Evolutionary conservation across 2,329 filamentous ascomycete species (phyloP).

Genomic region (Curvularia hawaiiensis): DNA sequence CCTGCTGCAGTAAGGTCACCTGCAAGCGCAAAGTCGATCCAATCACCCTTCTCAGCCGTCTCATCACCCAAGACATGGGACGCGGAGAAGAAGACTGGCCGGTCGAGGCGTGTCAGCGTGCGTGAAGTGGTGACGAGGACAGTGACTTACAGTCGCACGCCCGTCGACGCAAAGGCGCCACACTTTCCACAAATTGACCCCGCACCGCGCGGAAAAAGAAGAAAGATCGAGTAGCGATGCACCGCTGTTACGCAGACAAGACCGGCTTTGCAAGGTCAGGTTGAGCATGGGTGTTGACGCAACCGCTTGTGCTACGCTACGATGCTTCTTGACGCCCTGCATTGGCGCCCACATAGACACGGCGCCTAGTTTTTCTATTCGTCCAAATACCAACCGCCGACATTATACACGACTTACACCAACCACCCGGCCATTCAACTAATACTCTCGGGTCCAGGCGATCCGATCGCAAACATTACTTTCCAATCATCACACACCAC

Average conservation of each 20-base stretch:
- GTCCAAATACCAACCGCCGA: conserved; percentile 6
- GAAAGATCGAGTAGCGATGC: conserved; percentile 65
- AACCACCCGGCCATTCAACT: conserved; percentile 21
- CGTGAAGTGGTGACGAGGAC: conserved; percentile 93
- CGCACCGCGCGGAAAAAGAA: conserved; percentile 89
- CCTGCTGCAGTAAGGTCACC: conserved; percentile 67
- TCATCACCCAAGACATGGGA: conserved; percentile 80
- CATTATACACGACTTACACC: conserved; percentile 5
- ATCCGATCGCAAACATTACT: conserved; percentile 38
- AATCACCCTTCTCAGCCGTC: conserved; percentile 75
- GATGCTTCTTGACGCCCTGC: conserved; percentile 20
- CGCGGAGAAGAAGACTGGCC: conserved; percentile 67
- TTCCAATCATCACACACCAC: conserved; percentile 18
- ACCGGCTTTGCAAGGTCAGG: conserved; percentile 12
- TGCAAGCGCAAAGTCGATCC: conserved; percentile 58
- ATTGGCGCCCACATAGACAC: conserved; percentile 26
- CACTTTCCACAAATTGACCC: conserved; percentile 73
- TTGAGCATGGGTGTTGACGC: conserved; percentile 33
- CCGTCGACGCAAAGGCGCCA: conserved; percentile 45
- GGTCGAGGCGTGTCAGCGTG: conserved; percentile 69
- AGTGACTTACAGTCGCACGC: conserved; percentile 78
- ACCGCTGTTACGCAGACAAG: conserved; percentile 24
- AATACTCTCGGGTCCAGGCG: conserved; percentile 43
- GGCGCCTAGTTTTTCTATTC: conserved; percentile 22
- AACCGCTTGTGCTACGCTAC: conserved; percentile 29